These are phyloP conservation scores for Solanum chilense DNA, from an alignment of 257 asterid genomes.

Conservation along the genomic window DNA sequence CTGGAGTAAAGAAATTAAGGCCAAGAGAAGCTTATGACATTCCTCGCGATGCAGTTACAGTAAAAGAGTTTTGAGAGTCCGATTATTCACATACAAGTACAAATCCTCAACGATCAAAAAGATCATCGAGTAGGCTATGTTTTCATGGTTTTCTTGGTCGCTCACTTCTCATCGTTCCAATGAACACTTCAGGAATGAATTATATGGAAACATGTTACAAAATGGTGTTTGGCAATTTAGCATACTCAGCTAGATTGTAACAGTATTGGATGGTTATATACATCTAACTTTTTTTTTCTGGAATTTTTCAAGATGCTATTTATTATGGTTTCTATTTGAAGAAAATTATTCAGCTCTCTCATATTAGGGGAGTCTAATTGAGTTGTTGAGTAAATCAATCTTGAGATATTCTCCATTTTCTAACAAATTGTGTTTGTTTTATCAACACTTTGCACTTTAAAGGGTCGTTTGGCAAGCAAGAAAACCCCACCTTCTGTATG, in stretches of 20 bases:
- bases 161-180: not conserved
- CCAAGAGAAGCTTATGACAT: conserved; percentile 45
- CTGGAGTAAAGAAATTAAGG: conserved; percentile 75
- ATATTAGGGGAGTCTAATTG: not conserved
- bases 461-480: not conserved
- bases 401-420: not conserved
- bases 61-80: conserved; percentile 44
- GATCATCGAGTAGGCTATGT: not conserved
- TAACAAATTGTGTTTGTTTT: not conserved
- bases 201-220: not conserved
- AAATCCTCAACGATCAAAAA: not conserved
- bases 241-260: not conserved
- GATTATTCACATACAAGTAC: not conserved
- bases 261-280: not conserved
- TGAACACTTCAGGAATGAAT: not conserved
- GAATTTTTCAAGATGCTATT: not conserved
- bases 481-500: not conserved
- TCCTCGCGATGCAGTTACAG: conserved; percentile 44
- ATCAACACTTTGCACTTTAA: not conserved
- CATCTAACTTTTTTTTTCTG: not conserved
- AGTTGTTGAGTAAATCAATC: not conserved
- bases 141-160: not conserved
- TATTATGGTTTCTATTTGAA: not conserved
- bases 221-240: not conserved
- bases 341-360: not conserved